Conservation (phyloP, 2,329 filamentous ascomycete genomes). For the Pseudocercospora macadamiae region DNA sequence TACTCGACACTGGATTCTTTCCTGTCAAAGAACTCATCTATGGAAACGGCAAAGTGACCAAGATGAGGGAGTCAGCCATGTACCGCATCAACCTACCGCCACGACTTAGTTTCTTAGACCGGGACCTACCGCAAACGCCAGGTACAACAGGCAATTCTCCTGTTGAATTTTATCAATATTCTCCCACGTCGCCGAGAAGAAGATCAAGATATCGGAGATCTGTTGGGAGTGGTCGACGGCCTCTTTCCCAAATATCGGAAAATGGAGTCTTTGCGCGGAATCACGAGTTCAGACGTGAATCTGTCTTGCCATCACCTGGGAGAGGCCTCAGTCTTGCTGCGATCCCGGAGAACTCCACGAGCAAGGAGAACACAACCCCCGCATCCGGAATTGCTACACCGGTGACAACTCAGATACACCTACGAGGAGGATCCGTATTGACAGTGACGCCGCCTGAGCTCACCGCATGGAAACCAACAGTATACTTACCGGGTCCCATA, state of each 20-base stretch:
- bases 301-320: neutral
- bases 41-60: constrained; percentile 2
- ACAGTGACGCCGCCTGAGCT: constrained; percentile 40
- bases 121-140: constrained; percentile 30
- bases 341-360: constrained; percentile 25
- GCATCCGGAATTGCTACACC: constrained; percentile 27
- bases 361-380: constrained; percentile 28
- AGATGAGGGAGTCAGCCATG: constrained; percentile 13
- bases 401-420: constrained; percentile 35
- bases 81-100: constrained; percentile 29
- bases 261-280: constrained; percentile 15
- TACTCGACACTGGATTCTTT: constrained; percentile 36
- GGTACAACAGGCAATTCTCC: constrained; percentile 27
- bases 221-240: constrained; percentile 22
- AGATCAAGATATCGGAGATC: constrained; percentile 19
- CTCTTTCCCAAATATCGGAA: constrained; percentile 29
- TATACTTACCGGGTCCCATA: constrained; percentile 49
- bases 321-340: constrained; percentile 20
- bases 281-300: neutral
- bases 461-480: constrained; percentile 38
- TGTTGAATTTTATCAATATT: constrained; percentile 27
- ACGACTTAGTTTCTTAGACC: constrained; percentile 28
- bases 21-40: constrained; percentile 20
- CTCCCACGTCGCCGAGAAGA: constrained; percentile 13
- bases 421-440: constrained; percentile 39